Evolutionary conservation across 2,329 filamentous ascomycete genomes (phyloP).

Genomic region (Hypoxylon rubiginosum): DNA sequence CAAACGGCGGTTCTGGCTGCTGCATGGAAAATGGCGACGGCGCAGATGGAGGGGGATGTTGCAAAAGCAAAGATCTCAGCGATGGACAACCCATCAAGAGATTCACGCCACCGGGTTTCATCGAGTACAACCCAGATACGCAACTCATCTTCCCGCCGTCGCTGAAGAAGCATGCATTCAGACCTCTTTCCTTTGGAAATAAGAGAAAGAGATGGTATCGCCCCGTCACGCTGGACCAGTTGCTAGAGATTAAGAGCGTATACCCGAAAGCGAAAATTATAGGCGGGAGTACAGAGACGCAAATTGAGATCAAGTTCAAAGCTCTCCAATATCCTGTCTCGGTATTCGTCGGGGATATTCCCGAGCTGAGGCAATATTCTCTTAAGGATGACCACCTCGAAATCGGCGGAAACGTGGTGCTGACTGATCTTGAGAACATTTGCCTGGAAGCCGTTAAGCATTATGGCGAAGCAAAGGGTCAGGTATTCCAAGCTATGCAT

Average conservation of each 20-base stretch:
- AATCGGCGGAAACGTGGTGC: conserved; percentile 90
- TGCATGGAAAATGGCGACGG: conserved; percentile 76
- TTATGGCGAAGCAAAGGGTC: conserved; percentile 78
- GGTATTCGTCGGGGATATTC: conserved; percentile 92
- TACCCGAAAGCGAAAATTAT: conserved; percentile 93
- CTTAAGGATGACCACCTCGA: conserved; percentile 88
- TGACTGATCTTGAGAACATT: conserved; percentile 91
- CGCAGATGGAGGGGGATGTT: conserved; percentile 73
- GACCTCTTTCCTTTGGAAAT: conserved; percentile 89
- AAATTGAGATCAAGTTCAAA: conserved; percentile 99
- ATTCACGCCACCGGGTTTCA: conserved; percentile 91
- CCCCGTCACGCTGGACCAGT: conserved; percentile 85
- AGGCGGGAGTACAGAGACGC: conserved; percentile 94
- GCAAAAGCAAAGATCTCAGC: conserved; percentile 70
- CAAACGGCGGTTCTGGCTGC: conserved; percentile 70
- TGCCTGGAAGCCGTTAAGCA: conserved; percentile 82
- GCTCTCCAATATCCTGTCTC: conserved; percentile 90
- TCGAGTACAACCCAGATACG: conserved; percentile 93
- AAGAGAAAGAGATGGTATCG: conserved; percentile 95
- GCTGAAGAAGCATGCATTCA: conserved; percentile 85
- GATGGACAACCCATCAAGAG: conserved; percentile 70
- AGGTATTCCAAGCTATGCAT: conserved; percentile 90
- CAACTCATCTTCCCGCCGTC: conserved; percentile 94
- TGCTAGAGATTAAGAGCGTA: conserved; percentile 90
- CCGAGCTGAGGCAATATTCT: conserved; percentile 85